Base-by-base conservation (phyloP, 768 basidiomycete genomes). In the Galerina marginata region DNA sequence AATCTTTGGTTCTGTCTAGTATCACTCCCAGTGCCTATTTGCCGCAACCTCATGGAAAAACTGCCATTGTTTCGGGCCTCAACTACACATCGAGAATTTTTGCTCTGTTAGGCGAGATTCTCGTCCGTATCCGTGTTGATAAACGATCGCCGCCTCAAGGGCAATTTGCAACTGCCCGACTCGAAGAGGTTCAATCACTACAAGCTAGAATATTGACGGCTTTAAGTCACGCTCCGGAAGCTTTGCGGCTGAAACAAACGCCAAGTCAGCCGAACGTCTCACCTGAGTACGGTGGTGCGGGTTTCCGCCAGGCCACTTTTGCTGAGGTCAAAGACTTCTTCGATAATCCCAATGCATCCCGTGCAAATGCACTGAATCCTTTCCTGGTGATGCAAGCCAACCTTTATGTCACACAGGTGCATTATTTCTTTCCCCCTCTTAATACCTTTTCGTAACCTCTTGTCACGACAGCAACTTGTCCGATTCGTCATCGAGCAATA, bases 321-420 rank as follows among this genome's bases (percentile, higher is more conserved):
- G 89, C 88, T 2, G 92, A 95, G 74, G 89, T 96, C 63, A 91
- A 91, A 70, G 90, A 93, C 71, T 93, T 95, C 71, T 96, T 96
- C 71, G 89, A 94, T 64, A 92, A 96, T 67, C 94, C 95, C 11
- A 91, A 93, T 62, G 92, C 92, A 7, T 91, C 87, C 9, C 84
- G 91, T 20, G 92, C 87, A 57, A 91, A 92, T 68, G 93, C 94
- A 0, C 82, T 92, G 54, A 95, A 96, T 71, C 90, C 92, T 16
- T 96, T 90, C 81, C 80, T 95, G 36, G 93, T 96, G 36, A 91
- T 94, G 85, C 94, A 95, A 74, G 91, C 91, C 38, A 96, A 96
- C 69, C 79, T 96, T 43, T 96, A 90, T 67, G 94, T 96, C 66
- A 96, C 94, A 10, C 94, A 95, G 84, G 93, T 90, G 63, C 60